These are phyloP conservation scores for Nicotiana noctiflora DNA, from an alignment of 257 asterid species.

Conservation along the genomic window DNA sequence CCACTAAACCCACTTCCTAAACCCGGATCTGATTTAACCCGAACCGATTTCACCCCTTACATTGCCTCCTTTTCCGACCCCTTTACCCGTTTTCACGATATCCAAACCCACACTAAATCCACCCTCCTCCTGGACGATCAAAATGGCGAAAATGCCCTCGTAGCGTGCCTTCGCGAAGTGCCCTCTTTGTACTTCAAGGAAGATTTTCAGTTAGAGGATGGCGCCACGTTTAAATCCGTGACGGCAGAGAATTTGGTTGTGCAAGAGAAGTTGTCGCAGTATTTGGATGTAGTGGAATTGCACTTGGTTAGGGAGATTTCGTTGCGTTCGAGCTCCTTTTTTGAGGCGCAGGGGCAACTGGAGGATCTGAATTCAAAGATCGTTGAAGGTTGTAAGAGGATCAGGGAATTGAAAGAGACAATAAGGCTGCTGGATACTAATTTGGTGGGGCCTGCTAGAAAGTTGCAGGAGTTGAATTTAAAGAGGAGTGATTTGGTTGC, in stretches of 20 bases:
- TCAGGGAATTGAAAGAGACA: constrained; percentile 84
- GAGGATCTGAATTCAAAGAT: constrained; percentile 75
- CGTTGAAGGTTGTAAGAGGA: constrained; percentile 75
- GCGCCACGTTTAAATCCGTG: constrained; percentile 77
- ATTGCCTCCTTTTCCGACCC: constrained; percentile 54
- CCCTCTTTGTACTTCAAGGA: constrained; percentile 87
- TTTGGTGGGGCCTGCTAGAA: constrained; percentile 85
- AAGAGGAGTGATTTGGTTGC: constrained; percentile 60
- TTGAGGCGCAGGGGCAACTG: constrained; percentile 95
- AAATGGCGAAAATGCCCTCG: constrained; percentile 68
- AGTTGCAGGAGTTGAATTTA: constrained; percentile 64
- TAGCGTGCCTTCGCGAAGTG: constrained; percentile 90
- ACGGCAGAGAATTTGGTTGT: constrained; percentile 66
- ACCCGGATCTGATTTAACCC: constrained; percentile 66
- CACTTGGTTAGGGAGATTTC: constrained; percentile 97
- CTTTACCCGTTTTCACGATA: constrained; percentile 71
- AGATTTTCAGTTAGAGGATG: constrained; percentile 89
- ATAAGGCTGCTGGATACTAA: constrained; percentile 72
- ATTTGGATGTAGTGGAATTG: constrained; percentile 95
- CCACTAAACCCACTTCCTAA: constrained; percentile 49
- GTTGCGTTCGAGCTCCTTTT: constrained; percentile 76
- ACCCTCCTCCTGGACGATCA: constrained; percentile 55
- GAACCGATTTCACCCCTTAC: constrained; percentile 63
- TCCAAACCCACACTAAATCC: constrained; percentile 51
- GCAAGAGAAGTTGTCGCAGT: constrained; percentile 94